A percentile compares a stretch with the other conserved stretches of the same genome.
phyloP scores from a whole-genome alignment of 768 basidiomycete genomes.

The Panus rudis region DNA sequence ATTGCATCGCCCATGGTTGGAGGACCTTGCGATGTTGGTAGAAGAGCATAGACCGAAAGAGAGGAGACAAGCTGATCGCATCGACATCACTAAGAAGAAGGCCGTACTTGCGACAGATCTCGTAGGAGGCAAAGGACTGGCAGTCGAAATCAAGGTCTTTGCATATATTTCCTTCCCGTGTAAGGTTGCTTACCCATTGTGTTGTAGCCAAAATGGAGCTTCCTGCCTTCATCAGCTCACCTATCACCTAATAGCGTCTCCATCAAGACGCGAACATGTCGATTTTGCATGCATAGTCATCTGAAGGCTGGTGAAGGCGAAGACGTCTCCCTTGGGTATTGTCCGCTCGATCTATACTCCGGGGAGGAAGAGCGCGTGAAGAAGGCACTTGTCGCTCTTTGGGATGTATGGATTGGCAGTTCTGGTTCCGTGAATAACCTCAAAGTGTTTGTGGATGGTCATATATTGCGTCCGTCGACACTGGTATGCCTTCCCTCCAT shows the following conservation, averaged over 20 bases:
- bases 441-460: constrained; percentile 68
- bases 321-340: constrained; percentile 47
- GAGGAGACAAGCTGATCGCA: constrained; percentile 46
- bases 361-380: constrained; percentile 49
- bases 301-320: constrained; percentile 37
- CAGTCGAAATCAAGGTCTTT: constrained; percentile 87
- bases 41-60: constrained; percentile 48
- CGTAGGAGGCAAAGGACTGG: constrained; percentile 54
- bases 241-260: constrained; percentile 50
- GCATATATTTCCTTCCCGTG: neutral
- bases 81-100: constrained; percentile 48
- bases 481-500: constrained; percentile 32
- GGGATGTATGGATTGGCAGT: constrained; percentile 63
- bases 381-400: constrained; percentile 63
- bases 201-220: constrained; percentile 92
- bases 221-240: constrained; percentile 60
- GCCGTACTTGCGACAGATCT: constrained; percentile 80
- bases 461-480: constrained; percentile 51
- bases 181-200: neutral
- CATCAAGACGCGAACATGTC: constrained; percentile 68
- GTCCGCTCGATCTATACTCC: constrained; percentile 90
- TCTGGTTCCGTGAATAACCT: constrained; percentile 74
- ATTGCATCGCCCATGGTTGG: constrained; percentile 51
- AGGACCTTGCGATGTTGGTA: constrained; percentile 37
- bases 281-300: constrained; percentile 86